A percentile compares a stretch with the other conserved stretches of the same genome.
Conservation (phyloP, 2,329 filamentous ascomycete species). For the Beauveria pseudobassiana region DNA sequence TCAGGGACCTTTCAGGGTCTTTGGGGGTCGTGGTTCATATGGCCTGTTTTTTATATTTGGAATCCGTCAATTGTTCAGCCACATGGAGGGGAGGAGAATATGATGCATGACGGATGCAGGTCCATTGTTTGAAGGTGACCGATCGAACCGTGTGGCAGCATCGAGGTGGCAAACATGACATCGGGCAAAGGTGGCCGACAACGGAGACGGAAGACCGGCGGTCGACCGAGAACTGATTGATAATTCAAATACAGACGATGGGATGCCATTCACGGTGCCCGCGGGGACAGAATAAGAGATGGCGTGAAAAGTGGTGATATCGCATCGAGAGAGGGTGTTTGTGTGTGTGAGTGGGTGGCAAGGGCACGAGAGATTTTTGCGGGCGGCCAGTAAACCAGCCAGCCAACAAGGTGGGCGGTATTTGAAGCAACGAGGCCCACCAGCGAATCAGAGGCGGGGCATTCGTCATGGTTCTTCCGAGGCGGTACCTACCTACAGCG, state of each 20-base stretch:
- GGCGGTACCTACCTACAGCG: not conserved
- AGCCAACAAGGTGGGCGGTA: slow-evolving; percentile 7
- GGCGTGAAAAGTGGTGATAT: slow-evolving; percentile 1
- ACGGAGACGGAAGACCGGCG: not conserved
- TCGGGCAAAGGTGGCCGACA: not conserved
- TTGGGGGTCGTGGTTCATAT: not conserved
- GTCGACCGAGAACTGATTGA: not conserved
- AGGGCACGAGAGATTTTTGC: not conserved
- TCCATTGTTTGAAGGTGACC: not conserved
- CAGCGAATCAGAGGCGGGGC: not conserved
- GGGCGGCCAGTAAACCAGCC: not conserved
- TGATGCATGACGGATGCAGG: not conserved
- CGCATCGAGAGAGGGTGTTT: not conserved
- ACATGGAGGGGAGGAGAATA: not conserved
- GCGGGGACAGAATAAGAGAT: not conserved
- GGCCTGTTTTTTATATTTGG: not conserved
- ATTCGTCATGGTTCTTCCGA: slow-evolving; percentile 1
- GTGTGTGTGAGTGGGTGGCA: not conserved
- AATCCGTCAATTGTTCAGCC: not conserved
- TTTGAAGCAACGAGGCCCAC: not conserved
- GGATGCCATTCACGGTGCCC: slow-evolving; percentile 3
- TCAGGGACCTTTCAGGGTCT: not conserved
- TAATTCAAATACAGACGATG: not conserved
- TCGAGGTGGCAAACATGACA: not conserved
- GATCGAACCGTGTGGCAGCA: not conserved